Evolutionary conservation across 768 basidiomycete genomes (phyloP), one percentile per base, ranked within the genome.

Genomic region (Lactarius evosmus): DNA sequence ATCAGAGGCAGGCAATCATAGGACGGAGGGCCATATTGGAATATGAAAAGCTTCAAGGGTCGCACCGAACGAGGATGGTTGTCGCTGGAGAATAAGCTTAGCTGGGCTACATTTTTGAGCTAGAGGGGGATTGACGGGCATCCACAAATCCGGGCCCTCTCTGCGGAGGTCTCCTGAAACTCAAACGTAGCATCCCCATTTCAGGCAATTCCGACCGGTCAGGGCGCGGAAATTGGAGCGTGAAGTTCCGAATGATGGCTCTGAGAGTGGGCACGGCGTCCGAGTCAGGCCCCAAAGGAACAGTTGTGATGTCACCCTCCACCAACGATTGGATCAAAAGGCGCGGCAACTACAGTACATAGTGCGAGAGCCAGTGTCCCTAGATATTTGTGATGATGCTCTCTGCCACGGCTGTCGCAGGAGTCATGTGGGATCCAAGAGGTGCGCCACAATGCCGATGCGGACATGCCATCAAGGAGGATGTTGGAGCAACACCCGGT

Each of bases 371-470:
- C 11, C 32, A 19, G 17, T 30, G n/a, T 22, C 36, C 34, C n/a
- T n/a, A 27, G 36, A 25, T 41, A 22, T 36, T 51, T 36, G 30
- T 11, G 29, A 62, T 17, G 29, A 57, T 36, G 40, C 9, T 30
- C 57, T 30, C 12, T 53, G n/a, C 33, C 50, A 17, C 17, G n/a
- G 51, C 4, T 32, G 50, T 36, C 33, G 32, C 41, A 36, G 22
- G 41, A 63, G 38, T 34, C 27, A 63, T 27, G n/a, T 32, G 44
- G n/a, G 53, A 44, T 27, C 12, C 32, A 12, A 44, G 32, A 12
- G 19, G 19, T 7, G 22, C 51, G 51, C 62, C 57, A 46, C 41
- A 46, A 63, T 36, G 40, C 62, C 51, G 51, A 59, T 41, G 22
- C 41, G 41, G 22, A 59, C 22, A 17, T 36, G 4, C 4, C 17